These are phyloP conservation scores for Begonia masoniana DNA, from an alignment of 306 rosid species.

Conservation along the genomic window DNA sequence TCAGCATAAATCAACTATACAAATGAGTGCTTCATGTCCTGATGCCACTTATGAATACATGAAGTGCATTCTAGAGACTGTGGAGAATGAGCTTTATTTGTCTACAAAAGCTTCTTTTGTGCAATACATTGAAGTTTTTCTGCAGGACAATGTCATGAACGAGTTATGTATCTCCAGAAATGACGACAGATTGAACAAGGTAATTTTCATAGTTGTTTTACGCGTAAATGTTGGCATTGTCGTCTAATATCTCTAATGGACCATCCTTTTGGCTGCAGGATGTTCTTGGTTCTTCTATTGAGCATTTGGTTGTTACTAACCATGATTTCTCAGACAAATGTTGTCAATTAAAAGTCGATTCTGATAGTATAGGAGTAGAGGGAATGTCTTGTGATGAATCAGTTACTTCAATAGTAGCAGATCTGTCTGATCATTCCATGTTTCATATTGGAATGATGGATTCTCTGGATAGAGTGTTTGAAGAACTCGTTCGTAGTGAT, in stretches of 20 bases:
- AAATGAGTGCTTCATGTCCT: slow-evolving; percentile 16
- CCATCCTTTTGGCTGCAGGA: slow-evolving; percentile 39
- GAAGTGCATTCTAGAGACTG: slow-evolving; percentile 32
- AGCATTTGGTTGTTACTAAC: slow-evolving; percentile 6
- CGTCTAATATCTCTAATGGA: slow-evolving; percentile 6
- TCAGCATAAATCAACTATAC: slow-evolving; percentile 17
- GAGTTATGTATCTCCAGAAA: slow-evolving; percentile 13
- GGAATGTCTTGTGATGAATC: slow-evolving; percentile 8
- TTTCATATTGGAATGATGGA: slow-evolving; percentile 28
- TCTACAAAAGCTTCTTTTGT: slow-evolving; percentile 44
- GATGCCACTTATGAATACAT: slow-evolving; percentile 21
- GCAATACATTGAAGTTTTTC: slow-evolving; percentile 27
- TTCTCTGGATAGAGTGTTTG: slow-evolving; percentile 42
- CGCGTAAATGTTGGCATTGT: neutral
- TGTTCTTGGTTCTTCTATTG: slow-evolving; percentile 7
- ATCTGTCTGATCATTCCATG: slow-evolving; percentile 15
- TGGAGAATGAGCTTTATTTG: slow-evolving; percentile 59
- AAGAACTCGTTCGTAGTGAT: slow-evolving; percentile 29
- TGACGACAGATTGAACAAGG: slow-evolving; percentile 32
- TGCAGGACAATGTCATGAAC: slow-evolving; percentile 43
- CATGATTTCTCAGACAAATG: slow-evolving; percentile 15
- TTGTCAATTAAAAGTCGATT: slow-evolving; percentile 14
- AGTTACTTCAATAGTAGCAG: slow-evolving; percentile 13
- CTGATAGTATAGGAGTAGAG: slow-evolving; percentile 13
- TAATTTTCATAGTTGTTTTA: slow-evolving; percentile 12